Evolutionary conservation across 495 filamentous ascomycete species (phyloP).

Genomic region (Penicillium desertorum): DNA sequence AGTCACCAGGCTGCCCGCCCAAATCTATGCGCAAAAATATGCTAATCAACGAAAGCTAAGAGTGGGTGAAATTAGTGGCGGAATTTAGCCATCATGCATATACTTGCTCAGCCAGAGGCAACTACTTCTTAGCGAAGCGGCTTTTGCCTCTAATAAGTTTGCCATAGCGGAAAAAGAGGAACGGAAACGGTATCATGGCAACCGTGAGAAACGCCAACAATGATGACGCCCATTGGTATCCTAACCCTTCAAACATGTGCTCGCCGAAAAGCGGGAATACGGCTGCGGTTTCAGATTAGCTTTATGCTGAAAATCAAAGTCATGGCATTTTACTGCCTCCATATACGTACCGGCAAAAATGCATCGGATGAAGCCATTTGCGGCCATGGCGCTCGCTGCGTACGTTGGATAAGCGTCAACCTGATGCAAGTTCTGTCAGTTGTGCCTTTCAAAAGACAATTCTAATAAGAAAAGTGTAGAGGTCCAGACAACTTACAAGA

Average conservation of each 20-base stretch:
- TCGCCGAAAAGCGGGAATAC: conserved; percentile 60
- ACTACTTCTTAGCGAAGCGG: background rate
- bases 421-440: background rate
- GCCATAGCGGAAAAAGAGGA: conserved; percentile 44
- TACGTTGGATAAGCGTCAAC: conserved; percentile 82
- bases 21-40: no score
- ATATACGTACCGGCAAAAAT: conserved; percentile 67
- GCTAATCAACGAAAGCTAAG: no score
- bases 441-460: no score
- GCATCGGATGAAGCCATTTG: conserved; percentile 73
- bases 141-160: background rate
- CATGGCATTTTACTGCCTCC: background rate
- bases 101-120: no score
- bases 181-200: conserved; percentile 63
- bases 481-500: conserved; percentile 35
- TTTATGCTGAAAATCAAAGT: conserved; percentile 18
- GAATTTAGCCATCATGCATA: no score
- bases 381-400: conserved; percentile 76
- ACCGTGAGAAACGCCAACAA: conserved; percentile 62
- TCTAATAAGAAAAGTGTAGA: no score
- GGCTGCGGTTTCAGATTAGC: conserved; percentile 24
- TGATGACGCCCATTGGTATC: conserved; percentile 64
- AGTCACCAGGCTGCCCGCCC: no score
- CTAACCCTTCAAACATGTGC: conserved; percentile 61
- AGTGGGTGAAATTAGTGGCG: no score